Base-by-base conservation (phyloP, 148 eudicot genomes). In the Chenopodium berlandieri region DNA sequence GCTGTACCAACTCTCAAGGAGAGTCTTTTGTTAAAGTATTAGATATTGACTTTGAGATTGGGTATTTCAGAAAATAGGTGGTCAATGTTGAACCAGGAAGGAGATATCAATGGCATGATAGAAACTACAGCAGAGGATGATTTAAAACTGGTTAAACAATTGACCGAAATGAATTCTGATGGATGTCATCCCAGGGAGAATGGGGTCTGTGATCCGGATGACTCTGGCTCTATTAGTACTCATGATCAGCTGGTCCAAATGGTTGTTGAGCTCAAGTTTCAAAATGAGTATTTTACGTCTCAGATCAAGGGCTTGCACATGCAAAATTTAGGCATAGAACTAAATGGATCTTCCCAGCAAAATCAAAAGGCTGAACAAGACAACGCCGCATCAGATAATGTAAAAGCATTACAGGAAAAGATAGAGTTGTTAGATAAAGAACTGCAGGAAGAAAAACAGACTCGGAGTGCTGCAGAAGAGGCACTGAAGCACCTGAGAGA, bases 381-480 rank as follows among this genome's bases (percentile, higher is more conserved):
- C 40, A 78, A 79, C 71, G 84, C 76, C 40, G 63, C 13, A 56
- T 71, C 66, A 27, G 90, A 82, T 52, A 88, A 89, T 86, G 71
- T 83, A 63, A 79, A 85, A 32, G 86, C 76, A 78, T 84, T 94
- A 75, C 87, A 83, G 75, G 85, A 78, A 65, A 89, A 89, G 90
- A 76, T 97, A 72, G 96, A 91, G 80, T 83, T 86, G 47, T 82
- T 97, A 86, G 91, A 73, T 76, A 89, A 80, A 69, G 93, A 97
- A 78, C 88, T 97, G 82, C 48, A 82, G 73, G 93, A 83, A 81
- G 98, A 97, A 85, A 97, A 86, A 68, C 95, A 91, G 88, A 94
- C 96, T 50, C 90, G 98, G 63, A 71, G 76, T 90, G 99, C 99
- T 75, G 98, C 99, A 12, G 99, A 97, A 87, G 85, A 87, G 83